Percentiles rank a stretch among this genome's conserved stretches.
Evolutionary conservation across 2,329 filamentous ascomycete genomes (phyloP).

Genomic region (Kalmusia sp.): DNA sequence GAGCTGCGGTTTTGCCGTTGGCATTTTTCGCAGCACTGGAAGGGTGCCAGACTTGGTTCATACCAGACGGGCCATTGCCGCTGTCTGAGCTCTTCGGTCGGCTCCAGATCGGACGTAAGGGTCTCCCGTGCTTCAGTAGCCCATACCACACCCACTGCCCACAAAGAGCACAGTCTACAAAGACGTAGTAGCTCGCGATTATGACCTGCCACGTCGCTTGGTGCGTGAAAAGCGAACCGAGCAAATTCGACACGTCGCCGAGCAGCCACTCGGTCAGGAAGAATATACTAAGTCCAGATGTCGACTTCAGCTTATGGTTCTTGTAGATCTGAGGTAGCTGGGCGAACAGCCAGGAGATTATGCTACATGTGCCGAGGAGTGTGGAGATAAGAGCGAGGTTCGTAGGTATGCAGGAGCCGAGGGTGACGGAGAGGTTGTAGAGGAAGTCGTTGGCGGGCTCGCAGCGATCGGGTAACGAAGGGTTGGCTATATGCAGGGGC

Average conservation of each 20-base stretch:
- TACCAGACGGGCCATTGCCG: constrained; percentile 28
- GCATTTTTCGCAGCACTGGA: constrained; percentile 20
- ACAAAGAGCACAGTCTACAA: constrained; percentile 68
- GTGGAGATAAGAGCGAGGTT: constrained; percentile 68
- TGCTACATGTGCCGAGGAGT: constrained; percentile 66
- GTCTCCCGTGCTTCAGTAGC: constrained; percentile 58
- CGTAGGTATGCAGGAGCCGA: constrained; percentile 70
- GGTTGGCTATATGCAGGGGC: constrained; percentile 40
- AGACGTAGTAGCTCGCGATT: constrained; percentile 70
- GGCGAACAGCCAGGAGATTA: constrained; percentile 72
- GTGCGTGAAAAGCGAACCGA: constrained; percentile 68
- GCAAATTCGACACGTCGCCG: constrained; percentile 68
- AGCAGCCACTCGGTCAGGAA: constrained; percentile 72
- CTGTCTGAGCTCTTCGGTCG: constrained; percentile 29
- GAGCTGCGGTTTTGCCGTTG: constrained; percentile 9
- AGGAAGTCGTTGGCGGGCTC: constrained; percentile 66
- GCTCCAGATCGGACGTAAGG: constrained; percentile 48
- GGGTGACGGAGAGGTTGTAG: constrained; percentile 62
- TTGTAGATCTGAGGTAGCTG: constrained; percentile 75
- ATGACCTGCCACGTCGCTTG: constrained; percentile 73
- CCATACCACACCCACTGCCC: constrained; percentile 73
- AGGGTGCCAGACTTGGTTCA: constrained; percentile 38
- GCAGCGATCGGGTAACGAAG: constrained; percentile 64
- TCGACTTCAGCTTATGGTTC: constrained; percentile 69
- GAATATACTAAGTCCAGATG: constrained; percentile 69